phyloP scores from a whole-genome alignment of 2,329 filamentous ascomycete species.

The Claviceps purpurea region DNA sequence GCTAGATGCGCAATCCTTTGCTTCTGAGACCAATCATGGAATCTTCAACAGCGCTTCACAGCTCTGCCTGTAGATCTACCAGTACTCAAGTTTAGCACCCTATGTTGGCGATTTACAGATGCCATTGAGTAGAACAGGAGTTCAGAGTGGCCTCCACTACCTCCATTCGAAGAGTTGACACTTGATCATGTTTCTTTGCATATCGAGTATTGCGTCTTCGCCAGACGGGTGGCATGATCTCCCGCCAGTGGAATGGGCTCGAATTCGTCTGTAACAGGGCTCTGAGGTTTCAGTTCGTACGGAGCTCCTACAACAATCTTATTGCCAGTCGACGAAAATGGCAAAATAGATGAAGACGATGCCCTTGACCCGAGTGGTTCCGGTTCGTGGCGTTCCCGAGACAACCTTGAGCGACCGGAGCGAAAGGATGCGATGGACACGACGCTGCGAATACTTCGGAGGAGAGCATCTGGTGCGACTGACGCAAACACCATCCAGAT shows the following conservation, averaged over 20 bases:
- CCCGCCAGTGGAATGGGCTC: not conserved
- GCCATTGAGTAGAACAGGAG: too few relatives aligned
- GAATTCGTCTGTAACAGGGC: not conserved
- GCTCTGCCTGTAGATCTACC: too few relatives aligned
- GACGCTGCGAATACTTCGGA: slow-evolving; percentile 7
- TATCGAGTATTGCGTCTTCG: too few relatives aligned
- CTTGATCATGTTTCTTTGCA: too few relatives aligned
- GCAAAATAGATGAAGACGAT: not conserved
- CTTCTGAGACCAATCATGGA: too few relatives aligned
- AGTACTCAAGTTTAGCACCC: too few relatives aligned
- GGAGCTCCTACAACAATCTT: not conserved
- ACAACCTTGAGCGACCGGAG: not conserved
- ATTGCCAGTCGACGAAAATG: not conserved
- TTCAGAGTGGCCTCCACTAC: too few relatives aligned
- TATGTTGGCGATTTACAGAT: too few relatives aligned
- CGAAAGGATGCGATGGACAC: slow-evolving; percentile 5
- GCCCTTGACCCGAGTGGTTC: not conserved
- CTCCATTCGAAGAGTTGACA: too few relatives aligned
- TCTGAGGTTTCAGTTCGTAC: not conserved
- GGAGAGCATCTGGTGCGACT: slow-evolving; percentile 6
- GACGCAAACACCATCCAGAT: slow-evolving; percentile 6
- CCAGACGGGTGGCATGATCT: too few relatives aligned
- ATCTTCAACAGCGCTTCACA: too few relatives aligned
- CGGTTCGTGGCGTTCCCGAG: not conserved
- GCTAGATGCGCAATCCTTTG: too few relatives aligned